Percentiles rank a stretch among this genome's conserved stretches.
phyloP scores from a whole-genome alignment of 768 basidiomycete genomes.

The Lactarius quietus region DNA sequence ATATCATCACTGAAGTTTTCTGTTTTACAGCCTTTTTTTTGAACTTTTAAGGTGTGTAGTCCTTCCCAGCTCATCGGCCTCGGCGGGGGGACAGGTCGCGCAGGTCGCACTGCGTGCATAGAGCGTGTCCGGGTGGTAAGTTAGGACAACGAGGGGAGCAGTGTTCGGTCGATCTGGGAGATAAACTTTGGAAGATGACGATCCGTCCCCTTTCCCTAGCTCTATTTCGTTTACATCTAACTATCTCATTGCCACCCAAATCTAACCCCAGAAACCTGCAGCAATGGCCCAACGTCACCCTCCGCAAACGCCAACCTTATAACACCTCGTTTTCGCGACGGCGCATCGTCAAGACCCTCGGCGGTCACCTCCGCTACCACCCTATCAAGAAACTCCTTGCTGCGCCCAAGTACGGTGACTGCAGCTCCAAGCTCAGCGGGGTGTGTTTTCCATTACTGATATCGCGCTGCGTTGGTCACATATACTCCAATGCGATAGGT shows the following conservation, averaged over 20 bases:
- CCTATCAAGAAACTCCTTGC: slow-evolving; percentile 93
- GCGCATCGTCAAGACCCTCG: slow-evolving; percentile 96
- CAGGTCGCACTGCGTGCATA: neutral
- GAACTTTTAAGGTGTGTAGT: slow-evolving; percentile 9
- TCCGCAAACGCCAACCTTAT: slow-evolving; percentile 97
- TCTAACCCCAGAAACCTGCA: slow-evolving; percentile 2
- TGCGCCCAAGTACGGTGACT: slow-evolving; percentile 97
- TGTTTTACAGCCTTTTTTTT: neutral
- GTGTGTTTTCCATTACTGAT: slow-evolving; percentile 57
- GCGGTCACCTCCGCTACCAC: slow-evolving; percentile 97
- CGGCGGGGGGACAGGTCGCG: neutral
- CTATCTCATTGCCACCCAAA: slow-evolving; percentile 2
- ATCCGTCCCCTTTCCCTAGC: neutral
- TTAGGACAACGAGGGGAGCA: neutral
- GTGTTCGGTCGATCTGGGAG: too few relatives aligned
- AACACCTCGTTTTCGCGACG: slow-evolving; percentile 97
- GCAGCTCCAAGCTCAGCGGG: slow-evolving; percentile 89
- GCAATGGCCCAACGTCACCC: slow-evolving; percentile 98
- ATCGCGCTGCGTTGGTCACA: neutral
- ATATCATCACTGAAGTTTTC: neutral
- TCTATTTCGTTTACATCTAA: neutral
- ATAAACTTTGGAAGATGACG: neutral
- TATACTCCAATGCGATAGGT: slow-evolving; percentile 48
- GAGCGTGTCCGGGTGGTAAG: neutral
- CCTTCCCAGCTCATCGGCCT: neutral